Percentiles rank a stretch among this genome's conserved stretches.
Evolutionary conservation across 2,329 filamentous ascomycete genomes (phyloP).

Genomic region (Neofusicoccum cordaticola): DNA sequence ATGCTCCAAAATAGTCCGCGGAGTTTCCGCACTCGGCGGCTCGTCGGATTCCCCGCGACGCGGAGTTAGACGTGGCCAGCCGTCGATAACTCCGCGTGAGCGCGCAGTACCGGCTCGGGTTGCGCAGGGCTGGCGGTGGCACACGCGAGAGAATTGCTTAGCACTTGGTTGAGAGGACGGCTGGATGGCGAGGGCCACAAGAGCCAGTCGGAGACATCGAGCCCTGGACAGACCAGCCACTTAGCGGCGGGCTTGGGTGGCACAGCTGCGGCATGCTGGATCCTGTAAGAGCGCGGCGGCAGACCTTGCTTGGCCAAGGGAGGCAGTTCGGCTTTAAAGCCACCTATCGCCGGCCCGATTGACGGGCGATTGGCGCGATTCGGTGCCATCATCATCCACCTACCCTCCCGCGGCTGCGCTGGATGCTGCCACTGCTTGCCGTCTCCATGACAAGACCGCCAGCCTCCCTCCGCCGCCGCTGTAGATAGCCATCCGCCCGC

Average conservation of each 20-base stretch:
- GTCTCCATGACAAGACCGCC: neutral
- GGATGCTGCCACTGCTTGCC: neutral
- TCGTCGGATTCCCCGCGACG: neutral
- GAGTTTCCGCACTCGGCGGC: too few species aligned
- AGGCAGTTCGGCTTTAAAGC: neutral
- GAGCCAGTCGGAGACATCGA: neutral
- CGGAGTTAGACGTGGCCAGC: neutral
- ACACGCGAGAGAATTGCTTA: neutral
- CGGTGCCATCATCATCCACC: conserved; percentile 8
- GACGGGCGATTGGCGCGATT: neutral
- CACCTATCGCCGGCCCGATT: conserved; percentile 8
- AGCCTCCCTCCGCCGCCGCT: neutral
- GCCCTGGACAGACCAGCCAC: neutral
- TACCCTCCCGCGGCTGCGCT: neutral
- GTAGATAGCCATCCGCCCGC: neutral
- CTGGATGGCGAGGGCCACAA: too few species aligned
- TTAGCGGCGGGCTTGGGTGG: neutral
- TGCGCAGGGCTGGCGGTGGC: neutral
- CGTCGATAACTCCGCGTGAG: neutral
- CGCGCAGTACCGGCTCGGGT: neutral
- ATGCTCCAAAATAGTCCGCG: too few species aligned
- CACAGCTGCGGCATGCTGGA: neutral
- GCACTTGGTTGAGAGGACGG: neutral
- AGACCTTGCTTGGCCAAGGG: neutral
- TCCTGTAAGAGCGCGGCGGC: neutral